Percentiles rank a stretch among this genome's conserved stretches.
phyloP scores from a whole-genome alignment of 2,329 filamentous ascomycete species.

The Rhinocladiella mackenziei region DNA sequence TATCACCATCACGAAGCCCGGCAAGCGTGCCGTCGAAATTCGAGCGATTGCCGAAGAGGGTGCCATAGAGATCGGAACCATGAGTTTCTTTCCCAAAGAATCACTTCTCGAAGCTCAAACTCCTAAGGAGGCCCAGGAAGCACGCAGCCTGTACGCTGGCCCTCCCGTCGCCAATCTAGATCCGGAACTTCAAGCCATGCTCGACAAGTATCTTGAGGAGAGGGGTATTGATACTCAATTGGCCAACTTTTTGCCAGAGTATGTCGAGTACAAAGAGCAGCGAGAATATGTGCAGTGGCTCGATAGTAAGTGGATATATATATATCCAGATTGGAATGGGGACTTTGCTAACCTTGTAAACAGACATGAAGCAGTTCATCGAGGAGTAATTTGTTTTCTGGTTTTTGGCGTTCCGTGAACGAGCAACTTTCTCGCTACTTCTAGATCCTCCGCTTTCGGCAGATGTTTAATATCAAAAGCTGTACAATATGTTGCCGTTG shows the following conservation, averaged over 20 bases:
- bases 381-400: constrained; percentile 52
- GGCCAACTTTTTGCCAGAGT: constrained; percentile 88
- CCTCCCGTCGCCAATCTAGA: constrained; percentile 92
- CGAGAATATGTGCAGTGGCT: constrained; percentile 93
- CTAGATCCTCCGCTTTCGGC: constrained; percentile 21
- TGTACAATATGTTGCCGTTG: constrained; percentile 22
- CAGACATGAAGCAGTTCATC: constrained; percentile 79
- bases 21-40: constrained; percentile 79
- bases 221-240: constrained; percentile 82
- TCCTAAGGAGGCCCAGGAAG: constrained; percentile 64
- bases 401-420: too few relatives aligned
- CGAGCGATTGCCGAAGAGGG: constrained; percentile 84
- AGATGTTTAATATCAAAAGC: constrained; percentile 9
- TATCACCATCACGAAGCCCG: constrained; percentile 82
- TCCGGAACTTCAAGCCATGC: constrained; percentile 85
- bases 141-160: constrained; percentile 62
- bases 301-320: constrained; percentile 52
- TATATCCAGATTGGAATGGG: neutral
- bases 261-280: constrained; percentile 98
- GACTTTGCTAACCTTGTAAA: constrained; percentile 25
- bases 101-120: constrained; percentile 71
- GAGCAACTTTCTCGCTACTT: too few relatives aligned
- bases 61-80: constrained; percentile 77
- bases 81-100: constrained; percentile 67
- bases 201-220: constrained; percentile 94